These are phyloP conservation scores for Trichocomaceae sp. DNA, from an alignment of 2,329 filamentous ascomycete species.

Conservation along the genomic window DNA sequence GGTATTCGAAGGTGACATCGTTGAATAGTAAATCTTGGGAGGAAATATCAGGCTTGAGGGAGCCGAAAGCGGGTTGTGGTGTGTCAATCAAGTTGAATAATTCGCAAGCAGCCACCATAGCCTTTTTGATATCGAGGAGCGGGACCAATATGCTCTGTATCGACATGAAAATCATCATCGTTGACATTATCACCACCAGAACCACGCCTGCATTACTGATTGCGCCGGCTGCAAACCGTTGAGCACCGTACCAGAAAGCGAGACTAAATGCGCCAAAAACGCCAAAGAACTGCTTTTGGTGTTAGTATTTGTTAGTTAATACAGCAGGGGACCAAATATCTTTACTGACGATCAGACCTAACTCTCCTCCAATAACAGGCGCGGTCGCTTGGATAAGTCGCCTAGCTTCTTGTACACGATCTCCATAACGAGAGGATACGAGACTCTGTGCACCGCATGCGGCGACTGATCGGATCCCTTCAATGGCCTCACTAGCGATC, in stretches of 20 bases:
- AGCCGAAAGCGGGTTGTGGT: slow-evolving; percentile 23
- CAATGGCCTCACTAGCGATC: slow-evolving; percentile 38
- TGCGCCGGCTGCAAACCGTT: neutral
- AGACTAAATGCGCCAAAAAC: neutral
- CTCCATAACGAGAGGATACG: slow-evolving; percentile 30
- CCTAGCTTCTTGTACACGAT: slow-evolving; percentile 33
- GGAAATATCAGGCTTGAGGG: slow-evolving; percentile 46
- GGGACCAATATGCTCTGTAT: slow-evolving; percentile 25
- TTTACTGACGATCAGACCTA: slow-evolving; percentile 34
- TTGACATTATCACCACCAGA: slow-evolving; percentile 4
- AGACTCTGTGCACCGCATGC: slow-evolving; percentile 38
- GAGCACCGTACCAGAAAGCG: slow-evolving; percentile 1
- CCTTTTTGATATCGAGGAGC: slow-evolving; percentile 32
- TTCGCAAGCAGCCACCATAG: slow-evolving; percentile 23
- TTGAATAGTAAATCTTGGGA: slow-evolving; percentile 54
- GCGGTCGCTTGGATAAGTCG: slow-evolving; percentile 26
- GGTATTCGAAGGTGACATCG: slow-evolving; percentile 66
- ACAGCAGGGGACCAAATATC: slow-evolving; percentile 32
- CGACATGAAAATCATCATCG: slow-evolving; percentile 17
- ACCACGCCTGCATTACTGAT: slow-evolving; percentile 4
- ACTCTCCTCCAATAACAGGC: slow-evolving; percentile 24
- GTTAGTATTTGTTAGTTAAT: slow-evolving; percentile 32
- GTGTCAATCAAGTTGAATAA: slow-evolving; percentile 32
- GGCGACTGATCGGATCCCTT: slow-evolving; percentile 40
- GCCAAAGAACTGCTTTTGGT: slow-evolving; percentile 19